A percentile compares a stretch with the other conserved stretches of the same genome.
Evolutionary conservation across 192 early-diverging fungal genomes (phyloP).

Genomic region (Rhizophagus clarus): DNA sequence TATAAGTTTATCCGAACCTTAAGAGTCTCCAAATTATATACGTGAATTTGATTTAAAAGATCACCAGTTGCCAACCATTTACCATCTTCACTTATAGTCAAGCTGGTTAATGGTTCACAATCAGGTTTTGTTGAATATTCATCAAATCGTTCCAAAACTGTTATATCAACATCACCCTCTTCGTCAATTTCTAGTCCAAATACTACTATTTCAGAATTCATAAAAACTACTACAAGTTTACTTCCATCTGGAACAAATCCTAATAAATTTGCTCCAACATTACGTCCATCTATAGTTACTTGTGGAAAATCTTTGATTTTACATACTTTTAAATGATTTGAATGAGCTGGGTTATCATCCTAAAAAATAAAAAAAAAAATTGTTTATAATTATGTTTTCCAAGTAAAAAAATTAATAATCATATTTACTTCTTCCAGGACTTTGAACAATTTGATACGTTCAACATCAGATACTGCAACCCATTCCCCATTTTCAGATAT

Average conservation of each 20-base stretch:
- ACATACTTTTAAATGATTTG: slow-evolving; percentile 41
- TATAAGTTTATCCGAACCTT: slow-evolving; percentile 50
- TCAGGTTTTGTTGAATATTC: slow-evolving; percentile 41
- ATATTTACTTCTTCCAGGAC: slow-evolving; percentile 52
- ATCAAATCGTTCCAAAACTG: slow-evolving; percentile 42
- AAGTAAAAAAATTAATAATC: not conserved
- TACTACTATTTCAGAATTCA: slow-evolving; percentile 74
- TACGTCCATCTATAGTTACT: slow-evolving; percentile 34
- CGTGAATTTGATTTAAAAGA: slow-evolving; percentile 67
- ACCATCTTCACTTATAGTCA: slow-evolving; percentile 76
- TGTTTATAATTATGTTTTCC: too few species aligned
- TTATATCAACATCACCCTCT: slow-evolving; percentile 33
- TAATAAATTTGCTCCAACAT: slow-evolving; percentile 67
- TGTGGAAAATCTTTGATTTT: slow-evolving; percentile 50
- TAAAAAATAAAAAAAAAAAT: slow-evolving; percentile 24
- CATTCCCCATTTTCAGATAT: slow-evolving; percentile 82
- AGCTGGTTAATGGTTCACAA: slow-evolving; percentile 40
- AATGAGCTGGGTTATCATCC: slow-evolving; percentile 35
- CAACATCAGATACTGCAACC: slow-evolving; percentile 82
- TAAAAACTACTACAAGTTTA: slow-evolving; percentile 74
- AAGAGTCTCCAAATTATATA: slow-evolving; percentile 72
- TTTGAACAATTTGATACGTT: slow-evolving; percentile 67
- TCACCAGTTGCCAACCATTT: slow-evolving; percentile 85
- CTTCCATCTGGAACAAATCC: slow-evolving; percentile 79
- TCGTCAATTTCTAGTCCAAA: slow-evolving; percentile 72